Conservation (phyloP, 164 flowering plant genomes). For the Umbilicus rupestris region DNA sequence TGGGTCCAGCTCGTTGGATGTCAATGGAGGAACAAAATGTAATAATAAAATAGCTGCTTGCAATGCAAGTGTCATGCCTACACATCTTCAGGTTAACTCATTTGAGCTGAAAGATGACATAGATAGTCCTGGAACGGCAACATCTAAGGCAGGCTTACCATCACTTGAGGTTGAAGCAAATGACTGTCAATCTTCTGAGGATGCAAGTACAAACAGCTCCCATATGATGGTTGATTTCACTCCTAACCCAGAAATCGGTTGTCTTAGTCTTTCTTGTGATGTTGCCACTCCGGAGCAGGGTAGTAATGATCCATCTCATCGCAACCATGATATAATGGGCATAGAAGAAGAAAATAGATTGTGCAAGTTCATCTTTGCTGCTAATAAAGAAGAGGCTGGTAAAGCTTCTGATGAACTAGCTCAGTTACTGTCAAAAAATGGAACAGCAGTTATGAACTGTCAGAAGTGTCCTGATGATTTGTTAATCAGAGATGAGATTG, state of each 20-base stretch:
- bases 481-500: conserved; percentile 35
- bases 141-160: conserved; percentile 47
- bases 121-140: conserved; percentile 69
- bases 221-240: background rate
- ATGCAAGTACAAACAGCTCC: conserved; percentile 4
- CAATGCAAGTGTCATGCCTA: conserved; percentile 22
- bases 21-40: conserved; percentile 17
- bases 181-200: conserved; percentile 14
- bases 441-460: conserved; percentile 7
- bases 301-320: background rate
- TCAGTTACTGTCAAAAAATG: conserved; percentile 34
- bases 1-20: conserved; percentile 22
- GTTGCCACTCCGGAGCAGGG: background rate
- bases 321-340: background rate
- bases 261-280: background rate
- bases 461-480: conserved; percentile 4
- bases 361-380: conserved; percentile 28
- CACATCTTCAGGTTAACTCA: conserved; percentile 30
- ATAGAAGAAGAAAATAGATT: conserved; percentile 10
- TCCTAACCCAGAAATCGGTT: background rate
- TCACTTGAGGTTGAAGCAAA: conserved; percentile 13
- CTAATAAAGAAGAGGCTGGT: conserved; percentile 50
- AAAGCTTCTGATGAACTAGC: conserved; percentile 39
- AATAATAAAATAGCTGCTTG: conserved; percentile 21
- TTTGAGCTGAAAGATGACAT: conserved; percentile 20